Evolutionary conservation across 2,329 filamentous ascomycete genomes (phyloP).

Genomic region (Leptographium procerum): DNA sequence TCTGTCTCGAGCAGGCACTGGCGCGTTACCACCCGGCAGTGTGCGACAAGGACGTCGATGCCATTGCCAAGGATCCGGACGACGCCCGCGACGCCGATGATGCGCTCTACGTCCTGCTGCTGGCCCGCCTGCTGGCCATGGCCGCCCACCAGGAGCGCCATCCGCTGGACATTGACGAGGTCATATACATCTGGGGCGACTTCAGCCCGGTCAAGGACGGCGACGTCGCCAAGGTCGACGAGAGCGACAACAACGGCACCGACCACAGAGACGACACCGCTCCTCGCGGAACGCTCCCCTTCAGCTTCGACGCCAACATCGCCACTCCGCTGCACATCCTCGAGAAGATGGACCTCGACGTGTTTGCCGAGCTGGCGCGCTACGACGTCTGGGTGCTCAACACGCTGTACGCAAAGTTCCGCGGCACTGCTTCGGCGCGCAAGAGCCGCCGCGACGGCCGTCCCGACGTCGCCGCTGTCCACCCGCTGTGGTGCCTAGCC

Average conservation of each 20-base stretch:
- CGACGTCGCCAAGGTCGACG: slow-evolving; percentile 32
- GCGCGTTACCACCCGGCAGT: slow-evolving; percentile 52
- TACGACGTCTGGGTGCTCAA: slow-evolving; percentile 80
- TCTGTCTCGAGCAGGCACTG: slow-evolving; percentile 46
- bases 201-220: slow-evolving; percentile 43
- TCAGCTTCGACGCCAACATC: slow-evolving; percentile 67
- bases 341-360: slow-evolving; percentile 75
- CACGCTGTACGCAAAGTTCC: slow-evolving; percentile 84
- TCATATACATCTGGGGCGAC: slow-evolving; percentile 61
- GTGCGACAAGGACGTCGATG: slow-evolving; percentile 55
- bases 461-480: slow-evolving; percentile 85
- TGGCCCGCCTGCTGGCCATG: slow-evolving; percentile 53
- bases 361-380: slow-evolving; percentile 45
- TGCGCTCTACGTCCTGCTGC: slow-evolving; percentile 50
- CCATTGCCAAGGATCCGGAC: slow-evolving; percentile 52
- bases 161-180: slow-evolving; percentile 51
- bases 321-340: slow-evolving; percentile 64
- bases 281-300: slow-evolving; percentile 53
- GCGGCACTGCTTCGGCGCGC: slow-evolving; percentile 80
- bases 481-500: slow-evolving; percentile 90
- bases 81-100: slow-evolving; percentile 48
- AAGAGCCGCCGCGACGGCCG: slow-evolving; percentile 66
- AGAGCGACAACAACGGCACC: slow-evolving; percentile 30
- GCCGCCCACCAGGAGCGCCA: slow-evolving; percentile 47
- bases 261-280: slow-evolving; percentile 29